A percentile compares a stretch with the other conserved stretches of the same genome.
phyloP scores from a whole-genome alignment of 352 stramenopile genomes.

The Pythium sukuiense region DNA sequence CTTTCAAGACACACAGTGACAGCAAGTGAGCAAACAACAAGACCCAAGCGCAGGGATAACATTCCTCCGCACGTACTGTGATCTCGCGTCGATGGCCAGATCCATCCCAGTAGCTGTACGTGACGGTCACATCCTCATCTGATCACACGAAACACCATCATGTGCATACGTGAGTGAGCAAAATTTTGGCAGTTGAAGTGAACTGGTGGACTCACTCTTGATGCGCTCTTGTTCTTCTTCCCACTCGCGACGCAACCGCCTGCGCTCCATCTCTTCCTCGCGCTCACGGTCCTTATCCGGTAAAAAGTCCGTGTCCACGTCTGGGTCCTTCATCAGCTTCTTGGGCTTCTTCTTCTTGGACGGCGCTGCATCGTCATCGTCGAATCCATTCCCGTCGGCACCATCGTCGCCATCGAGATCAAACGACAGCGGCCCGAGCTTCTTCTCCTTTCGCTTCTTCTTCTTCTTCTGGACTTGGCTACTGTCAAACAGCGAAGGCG shows the following conservation, averaged over 20 bases:
- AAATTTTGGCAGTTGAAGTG: neutral
- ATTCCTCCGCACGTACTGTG: conserved; percentile 39
- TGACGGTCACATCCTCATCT: conserved; percentile 93
- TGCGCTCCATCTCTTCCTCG: conserved; percentile 70
- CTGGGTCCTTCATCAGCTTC: conserved; percentile 91
- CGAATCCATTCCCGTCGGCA: conserved; percentile 28
- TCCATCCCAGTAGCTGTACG: conserved; percentile 98
- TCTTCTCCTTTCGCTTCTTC: conserved; percentile 85
- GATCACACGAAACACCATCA: conserved; percentile 3
- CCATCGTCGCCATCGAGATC: conserved; percentile 80
- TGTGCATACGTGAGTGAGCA: neutral
- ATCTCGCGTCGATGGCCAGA: conserved; percentile 94
- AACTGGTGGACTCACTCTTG: conserved; percentile 65
- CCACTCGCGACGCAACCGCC: conserved; percentile 91
- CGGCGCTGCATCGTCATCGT: conserved; percentile 10
- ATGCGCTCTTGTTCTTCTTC: conserved; percentile 91
- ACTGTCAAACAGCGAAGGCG: conserved; percentile 26
- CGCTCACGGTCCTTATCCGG: conserved; percentile 92
- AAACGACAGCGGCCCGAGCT: conserved; percentile 70
- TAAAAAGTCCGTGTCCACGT: conserved; percentile 94
- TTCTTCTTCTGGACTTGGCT: conserved; percentile 48
- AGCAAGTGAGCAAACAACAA: neutral
- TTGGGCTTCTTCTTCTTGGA: conserved; percentile 38
- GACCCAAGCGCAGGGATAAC: neutral
- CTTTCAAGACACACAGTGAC: conserved; percentile 24